These are phyloP conservation scores for Boletales sp. DNA, from an alignment of 768 basidiomycete genomes.

Conservation along the genomic window DNA sequence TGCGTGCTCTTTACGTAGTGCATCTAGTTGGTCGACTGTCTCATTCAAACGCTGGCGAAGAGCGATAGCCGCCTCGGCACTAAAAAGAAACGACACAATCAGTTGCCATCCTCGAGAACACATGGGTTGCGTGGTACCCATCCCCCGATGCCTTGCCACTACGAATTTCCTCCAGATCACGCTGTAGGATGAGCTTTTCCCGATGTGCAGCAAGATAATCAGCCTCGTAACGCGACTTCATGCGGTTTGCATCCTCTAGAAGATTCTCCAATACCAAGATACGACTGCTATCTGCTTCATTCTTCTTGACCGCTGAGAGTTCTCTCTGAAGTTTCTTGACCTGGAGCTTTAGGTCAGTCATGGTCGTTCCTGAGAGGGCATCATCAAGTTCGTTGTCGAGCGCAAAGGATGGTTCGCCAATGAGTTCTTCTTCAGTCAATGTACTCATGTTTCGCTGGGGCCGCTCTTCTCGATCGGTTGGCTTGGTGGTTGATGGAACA, in stretches of 20 bases:
- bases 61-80: slow-evolving; percentile 84
- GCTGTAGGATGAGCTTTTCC: slow-evolving; percentile 75
- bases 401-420: slow-evolving; percentile 52
- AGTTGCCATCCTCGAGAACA: neutral
- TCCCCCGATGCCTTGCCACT: slow-evolving; percentile 82
- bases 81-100: slow-evolving; percentile 26
- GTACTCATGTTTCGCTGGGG: slow-evolving; percentile 21
- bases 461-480: slow-evolving; percentile 17
- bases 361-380: slow-evolving; percentile 77
- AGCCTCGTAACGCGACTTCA: slow-evolving; percentile 84
- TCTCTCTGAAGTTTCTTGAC: slow-evolving; percentile 80
- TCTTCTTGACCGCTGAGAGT: slow-evolving; percentile 67
- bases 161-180: slow-evolving; percentile 84
- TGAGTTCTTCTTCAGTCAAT: slow-evolving; percentile 46
- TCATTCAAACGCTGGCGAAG: slow-evolving; percentile 86
- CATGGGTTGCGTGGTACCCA: slow-evolving; percentile 47
- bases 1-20: slow-evolving; percentile 60
- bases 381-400: slow-evolving; percentile 87
- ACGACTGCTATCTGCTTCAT: slow-evolving; percentile 72
- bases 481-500: slow-evolving; percentile 32
- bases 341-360: slow-evolving; percentile 89
- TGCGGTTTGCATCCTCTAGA: slow-evolving; percentile 84
- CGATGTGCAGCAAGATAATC: slow-evolving; percentile 86
- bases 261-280: slow-evolving; percentile 87
- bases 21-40: slow-evolving; percentile 77